A percentile compares a stretch with the other conserved stretches of the same genome.
phyloP scores from a whole-genome alignment of 306 rosid species.

The Cercis canadensis region DNA sequence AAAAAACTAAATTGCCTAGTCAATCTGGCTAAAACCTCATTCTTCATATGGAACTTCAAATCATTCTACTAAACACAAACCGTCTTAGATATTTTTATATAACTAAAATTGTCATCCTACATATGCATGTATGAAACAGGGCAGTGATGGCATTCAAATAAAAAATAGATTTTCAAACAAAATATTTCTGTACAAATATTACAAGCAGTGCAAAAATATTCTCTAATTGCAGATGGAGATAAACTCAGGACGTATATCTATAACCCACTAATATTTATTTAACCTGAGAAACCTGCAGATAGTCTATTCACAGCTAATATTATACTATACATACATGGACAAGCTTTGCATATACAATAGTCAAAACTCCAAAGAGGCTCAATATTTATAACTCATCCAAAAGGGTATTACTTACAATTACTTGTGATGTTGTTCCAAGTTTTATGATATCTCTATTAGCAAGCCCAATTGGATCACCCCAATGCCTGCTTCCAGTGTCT shows the following conservation, averaged over 20 bases:
- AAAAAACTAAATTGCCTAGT: slow-evolving; percentile 14
- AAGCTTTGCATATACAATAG: slow-evolving; percentile 28
- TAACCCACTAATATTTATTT: no score
- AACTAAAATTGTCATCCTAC: slow-evolving; percentile 14
- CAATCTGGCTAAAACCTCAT: slow-evolving; percentile 19
- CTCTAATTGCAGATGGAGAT: background rate
- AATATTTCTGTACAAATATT: background rate
- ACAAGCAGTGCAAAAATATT: background rate
- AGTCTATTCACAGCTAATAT: slow-evolving; percentile 29
- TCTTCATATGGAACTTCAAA: background rate
- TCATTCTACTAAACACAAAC: background rate
- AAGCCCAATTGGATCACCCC: slow-evolving; percentile 81
- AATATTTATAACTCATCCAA: slow-evolving; percentile 11
- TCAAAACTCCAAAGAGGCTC: slow-evolving; percentile 26
- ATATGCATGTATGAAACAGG: slow-evolving; percentile 10
- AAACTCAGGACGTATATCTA: background rate
- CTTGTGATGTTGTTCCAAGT: slow-evolving; percentile 86
- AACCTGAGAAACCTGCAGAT: background rate
- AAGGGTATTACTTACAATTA: slow-evolving; percentile 62
- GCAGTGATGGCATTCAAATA: background rate
- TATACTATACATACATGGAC: slow-evolving; percentile 13
- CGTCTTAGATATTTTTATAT: slow-evolving; percentile 10
- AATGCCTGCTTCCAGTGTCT: slow-evolving; percentile 69
- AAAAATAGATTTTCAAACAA: background rate
- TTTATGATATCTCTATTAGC: slow-evolving; percentile 86